phyloP scores from a whole-genome alignment of 257 asterid species.

The Scutellaria baicalensis region DNA sequence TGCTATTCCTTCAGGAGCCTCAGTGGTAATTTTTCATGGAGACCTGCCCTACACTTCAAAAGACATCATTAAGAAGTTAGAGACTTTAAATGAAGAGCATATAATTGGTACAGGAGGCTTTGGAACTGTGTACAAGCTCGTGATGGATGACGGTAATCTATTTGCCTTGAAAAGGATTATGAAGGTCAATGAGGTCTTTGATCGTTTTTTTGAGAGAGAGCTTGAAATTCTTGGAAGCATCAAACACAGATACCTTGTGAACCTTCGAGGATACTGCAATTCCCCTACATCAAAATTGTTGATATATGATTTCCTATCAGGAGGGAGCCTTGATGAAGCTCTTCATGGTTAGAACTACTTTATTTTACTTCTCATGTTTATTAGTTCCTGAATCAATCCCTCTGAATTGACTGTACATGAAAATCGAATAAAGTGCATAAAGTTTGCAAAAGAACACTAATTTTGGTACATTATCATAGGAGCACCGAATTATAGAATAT shows the following conservation, averaged over 20 bases:
- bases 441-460: background rate
- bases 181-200: constrained; percentile 76
- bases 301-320: constrained; percentile 73
- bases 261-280: constrained; percentile 90
- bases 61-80: constrained; percentile 77
- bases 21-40: constrained; percentile 92
- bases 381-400: background rate
- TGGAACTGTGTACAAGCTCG: constrained; percentile 88
- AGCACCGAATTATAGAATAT: no score
- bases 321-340: constrained; percentile 92
- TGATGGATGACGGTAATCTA: constrained; percentile 86
- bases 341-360: constrained; percentile 50
- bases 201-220: constrained; percentile 84
- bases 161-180: constrained; percentile 83
- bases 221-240: constrained; percentile 96
- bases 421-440: background rate
- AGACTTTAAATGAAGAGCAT: constrained; percentile 73
- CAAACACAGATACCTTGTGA: constrained; percentile 75
- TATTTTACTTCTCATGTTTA: background rate
- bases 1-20: constrained; percentile 61
- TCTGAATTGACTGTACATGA: background rate
- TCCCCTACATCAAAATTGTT: constrained; percentile 76
- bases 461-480: background rate
- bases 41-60: constrained; percentile 92
- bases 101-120: constrained; percentile 90